phyloP scores from a whole-genome alignment of 345 rosid species.

The Eutrema japonicum region DNA sequence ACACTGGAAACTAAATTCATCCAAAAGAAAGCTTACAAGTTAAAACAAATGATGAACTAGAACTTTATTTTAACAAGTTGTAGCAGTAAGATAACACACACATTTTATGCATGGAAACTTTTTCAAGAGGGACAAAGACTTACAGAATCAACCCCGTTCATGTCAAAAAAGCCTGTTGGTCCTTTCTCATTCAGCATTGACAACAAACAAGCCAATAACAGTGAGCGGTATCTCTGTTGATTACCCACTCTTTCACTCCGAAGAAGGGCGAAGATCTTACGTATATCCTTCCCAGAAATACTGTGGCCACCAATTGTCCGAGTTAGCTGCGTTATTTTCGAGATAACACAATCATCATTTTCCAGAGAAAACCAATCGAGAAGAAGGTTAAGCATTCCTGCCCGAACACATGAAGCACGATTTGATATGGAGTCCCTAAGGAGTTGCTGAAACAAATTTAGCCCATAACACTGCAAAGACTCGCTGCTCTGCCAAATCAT shows the following conservation, averaged over 20 bases:
- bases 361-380: conserved; percentile 95
- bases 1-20: conserved; percentile 16
- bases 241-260: conserved; percentile 91
- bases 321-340: conserved; percentile 83
- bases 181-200: conserved; percentile 98
- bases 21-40: conserved; percentile 3
- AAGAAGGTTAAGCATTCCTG: conserved; percentile 92
- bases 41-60: background rate
- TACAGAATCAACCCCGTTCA: conserved; percentile 87
- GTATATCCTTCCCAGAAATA: conserved; percentile 97
- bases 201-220: conserved; percentile 73
- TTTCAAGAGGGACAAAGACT: conserved; percentile 47
- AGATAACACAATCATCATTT: conserved; percentile 67
- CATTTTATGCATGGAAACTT: conserved; percentile 14
- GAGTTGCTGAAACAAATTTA: conserved; percentile 75
- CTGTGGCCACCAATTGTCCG: conserved; percentile 97
- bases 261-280: conserved; percentile 91
- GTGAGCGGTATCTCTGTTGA: conserved; percentile 78
- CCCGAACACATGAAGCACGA: conserved; percentile 86
- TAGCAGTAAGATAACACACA: conserved; percentile 11
- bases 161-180: conserved; percentile 92
- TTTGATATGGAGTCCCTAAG: conserved; percentile 91
- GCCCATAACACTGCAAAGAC: conserved; percentile 80
- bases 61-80: conserved; percentile 1
- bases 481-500: conserved; percentile 99